phyloP scores from a whole-genome alignment of 495 filamentous ascomycete genomes.

The Hypoxylon rickii region DNA sequence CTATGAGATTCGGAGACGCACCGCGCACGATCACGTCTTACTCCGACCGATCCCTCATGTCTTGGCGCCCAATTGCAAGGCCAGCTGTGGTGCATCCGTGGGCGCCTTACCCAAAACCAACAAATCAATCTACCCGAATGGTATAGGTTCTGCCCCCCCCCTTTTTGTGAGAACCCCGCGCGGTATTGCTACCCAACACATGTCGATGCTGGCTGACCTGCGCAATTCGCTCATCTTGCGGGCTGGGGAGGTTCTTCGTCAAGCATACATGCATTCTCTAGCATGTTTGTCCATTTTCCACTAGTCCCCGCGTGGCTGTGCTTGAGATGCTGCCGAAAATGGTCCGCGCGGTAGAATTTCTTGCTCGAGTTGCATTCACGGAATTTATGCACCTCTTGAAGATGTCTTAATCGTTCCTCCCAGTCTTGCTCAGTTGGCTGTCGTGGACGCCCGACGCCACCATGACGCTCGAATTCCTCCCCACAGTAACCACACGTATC shows the following conservation, averaged over 20 bases:
- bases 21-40: conserved; percentile 18
- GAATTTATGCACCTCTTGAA: conserved; percentile 92
- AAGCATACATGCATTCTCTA: conserved; percentile 97
- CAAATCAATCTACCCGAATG: conserved; percentile 26
- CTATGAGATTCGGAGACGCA: conserved; percentile 25
- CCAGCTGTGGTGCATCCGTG: conserved; percentile 21
- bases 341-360: conserved; percentile 97
- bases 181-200: conserved; percentile 36
- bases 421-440: conserved; percentile 67
- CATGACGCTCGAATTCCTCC: conserved; percentile 79
- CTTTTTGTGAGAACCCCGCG: conserved; percentile 27
- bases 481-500: conserved; percentile 97
- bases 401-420: conserved; percentile 81
- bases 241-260: conserved; percentile 65
- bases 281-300: conserved; percentile 98
- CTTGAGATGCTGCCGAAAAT: conserved; percentile 97
- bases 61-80: conserved; percentile 25
- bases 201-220: conserved; percentile 9
- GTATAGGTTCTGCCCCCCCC: conserved; percentile 19
- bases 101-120: conserved; percentile 20
- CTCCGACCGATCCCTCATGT: conserved; percentile 16
- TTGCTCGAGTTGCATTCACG: conserved; percentile 98
- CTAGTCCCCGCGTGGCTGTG: conserved; percentile 96
- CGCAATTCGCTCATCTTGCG: conserved; percentile 36
- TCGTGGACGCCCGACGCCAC: conserved; percentile 43